These are phyloP conservation scores for Cnidoscolus chayamansa DNA, from an alignment of 441 rosid species.

Conservation along the genomic window DNA sequence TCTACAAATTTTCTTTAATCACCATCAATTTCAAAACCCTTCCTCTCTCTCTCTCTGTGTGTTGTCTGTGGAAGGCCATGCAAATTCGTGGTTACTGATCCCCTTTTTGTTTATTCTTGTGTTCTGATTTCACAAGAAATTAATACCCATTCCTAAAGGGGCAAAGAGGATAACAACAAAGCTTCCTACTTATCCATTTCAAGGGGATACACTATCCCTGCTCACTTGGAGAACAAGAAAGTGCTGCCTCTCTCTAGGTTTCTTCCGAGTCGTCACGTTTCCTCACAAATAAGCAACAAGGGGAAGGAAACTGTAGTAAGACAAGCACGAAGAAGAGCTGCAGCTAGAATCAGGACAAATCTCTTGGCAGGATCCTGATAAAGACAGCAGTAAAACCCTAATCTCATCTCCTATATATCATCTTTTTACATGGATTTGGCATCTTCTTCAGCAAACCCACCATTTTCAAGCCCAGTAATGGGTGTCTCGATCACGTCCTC, in stretches of 20 bases:
- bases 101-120: background rate
- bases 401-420: background rate
- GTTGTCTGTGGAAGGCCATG: conserved; percentile 20
- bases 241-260: conserved; percentile 11
- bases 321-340: background rate
- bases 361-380: conserved; percentile 13
- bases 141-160: background rate
- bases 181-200: background rate
- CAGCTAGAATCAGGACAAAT: conserved; percentile 7
- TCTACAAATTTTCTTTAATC: background rate
- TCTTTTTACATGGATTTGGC: conserved; percentile 46
- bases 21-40: conserved; percentile 2
- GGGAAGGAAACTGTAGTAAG: background rate
- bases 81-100: conserved; percentile 24
- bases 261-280: background rate
- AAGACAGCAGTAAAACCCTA: conserved; percentile 16
- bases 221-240: background rate
- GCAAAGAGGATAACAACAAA: conserved; percentile 1
- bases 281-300: conserved; percentile 7
- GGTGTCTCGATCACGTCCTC: conserved; percentile 16
- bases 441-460: conserved; percentile 39
- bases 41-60: background rate
- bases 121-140: background rate
- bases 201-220: no score
- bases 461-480: conserved; percentile 24